Conservation (phyloP, 2,329 filamentous ascomycete species). For the Fusarium sororula region DNA sequence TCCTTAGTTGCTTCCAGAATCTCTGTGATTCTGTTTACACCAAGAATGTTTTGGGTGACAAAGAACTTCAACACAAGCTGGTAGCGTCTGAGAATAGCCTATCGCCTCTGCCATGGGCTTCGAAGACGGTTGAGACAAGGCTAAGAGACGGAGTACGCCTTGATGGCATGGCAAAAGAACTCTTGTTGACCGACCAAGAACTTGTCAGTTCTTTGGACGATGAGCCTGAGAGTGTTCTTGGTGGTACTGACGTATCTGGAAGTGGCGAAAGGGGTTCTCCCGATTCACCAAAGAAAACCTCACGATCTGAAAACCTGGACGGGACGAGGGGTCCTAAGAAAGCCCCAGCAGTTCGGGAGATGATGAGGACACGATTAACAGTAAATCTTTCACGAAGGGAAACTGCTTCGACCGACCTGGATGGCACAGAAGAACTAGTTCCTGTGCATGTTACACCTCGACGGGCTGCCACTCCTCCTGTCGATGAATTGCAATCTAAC, state of each 20-base stretch:
- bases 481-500: neutral
- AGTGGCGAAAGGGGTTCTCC: neutral
- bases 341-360: slow-evolving; percentile 5
- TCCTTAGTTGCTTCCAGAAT: slow-evolving; percentile 57
- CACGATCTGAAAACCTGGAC: neutral
- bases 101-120: neutral
- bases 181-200: neutral
- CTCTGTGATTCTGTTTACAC: slow-evolving; percentile 55
- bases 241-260: neutral
- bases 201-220: slow-evolving; percentile 20
- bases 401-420: slow-evolving; percentile 46
- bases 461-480: slow-evolving; percentile 1
- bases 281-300: neutral
- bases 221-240: slow-evolving; percentile 6
- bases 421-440: slow-evolving; percentile 25
- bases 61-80: neutral
- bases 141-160: neutral
- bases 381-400: slow-evolving; percentile 48
- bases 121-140: neutral
- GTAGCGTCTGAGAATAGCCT: neutral
- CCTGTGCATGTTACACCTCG: slow-evolving; percentile 41
- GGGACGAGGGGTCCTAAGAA: neutral
- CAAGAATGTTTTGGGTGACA: neutral
- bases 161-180: neutral
- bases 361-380: slow-evolving; percentile 43